Evolutionary conservation across 78 protist species (phyloP), one percentile per base, ranked within the genome.

Genomic region (Planoprotostelium fungivorum): DNA sequence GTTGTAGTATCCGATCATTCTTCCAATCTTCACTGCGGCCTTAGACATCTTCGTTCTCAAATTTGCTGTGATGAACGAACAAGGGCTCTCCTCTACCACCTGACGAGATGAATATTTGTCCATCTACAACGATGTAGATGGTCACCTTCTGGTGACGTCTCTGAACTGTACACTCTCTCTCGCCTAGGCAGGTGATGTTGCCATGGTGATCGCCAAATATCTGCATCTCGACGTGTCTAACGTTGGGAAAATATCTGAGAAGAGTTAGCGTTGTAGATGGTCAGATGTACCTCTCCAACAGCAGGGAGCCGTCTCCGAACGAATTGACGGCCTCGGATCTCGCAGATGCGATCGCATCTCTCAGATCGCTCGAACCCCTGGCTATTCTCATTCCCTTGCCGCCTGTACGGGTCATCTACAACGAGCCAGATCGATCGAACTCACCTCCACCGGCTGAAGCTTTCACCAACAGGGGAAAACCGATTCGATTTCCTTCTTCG

Each of bases 91-190:
- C 16, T 51, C 73, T 25, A 51, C 16, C 16, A 51, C 73, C 73
- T 51, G 5, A 51, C 31, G 31, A 51, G 73, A 34, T 95, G 96
- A 1, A 97, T 94, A 29, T 99, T 99, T 0, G 98, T 97, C 86
- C n/a, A n/a, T 98, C 99, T 88, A 98, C 99, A 34, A 97, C 38
- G 39, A 98, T 94, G 5, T 5, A 51, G 5, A 16, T 5, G 73
- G 16, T 25, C 16, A 51, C 73, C 94, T 98, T 98, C 93, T 98
- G 99, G 90, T 98, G 95, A 63, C 99, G 94, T 29, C 99, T 86
- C 90, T 98, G 99, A 1, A 98, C 96, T 5, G 96, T 86, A 93
- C 99, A 98, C 84, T 98, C 99, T 39, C 99, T 95, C 90, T 98
- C 99, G 37, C 89, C 90, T 34, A 98, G 86, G 89, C 94, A 93